Conservation (phyloP, 495 filamentous ascomycete species). For the Ascobolus immersus region DNA sequence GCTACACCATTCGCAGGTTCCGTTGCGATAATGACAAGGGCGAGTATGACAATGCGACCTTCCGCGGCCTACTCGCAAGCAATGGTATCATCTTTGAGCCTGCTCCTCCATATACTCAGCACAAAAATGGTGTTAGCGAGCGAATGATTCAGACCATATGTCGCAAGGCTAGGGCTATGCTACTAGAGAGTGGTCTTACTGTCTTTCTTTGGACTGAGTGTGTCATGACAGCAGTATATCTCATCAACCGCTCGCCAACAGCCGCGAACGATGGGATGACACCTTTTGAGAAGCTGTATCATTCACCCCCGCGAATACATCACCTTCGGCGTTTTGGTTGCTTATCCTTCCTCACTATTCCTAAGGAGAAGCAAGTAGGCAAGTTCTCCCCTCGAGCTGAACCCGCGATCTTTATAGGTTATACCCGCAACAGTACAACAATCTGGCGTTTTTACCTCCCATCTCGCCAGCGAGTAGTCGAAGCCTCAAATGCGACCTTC, state of each 20-base stretch:
- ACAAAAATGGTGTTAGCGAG: neutral
- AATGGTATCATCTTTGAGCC: neutral
- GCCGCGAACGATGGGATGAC: neutral
- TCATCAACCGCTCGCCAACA: neutral
- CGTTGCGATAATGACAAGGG: neutral
- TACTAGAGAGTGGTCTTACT: neutral
- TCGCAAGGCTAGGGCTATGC: neutral
- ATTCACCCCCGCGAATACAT: neutral
- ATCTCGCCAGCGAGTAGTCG: too few species aligned
- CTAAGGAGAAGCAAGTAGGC: too few species aligned
- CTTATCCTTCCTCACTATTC: too few species aligned
- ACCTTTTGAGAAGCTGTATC: neutral
- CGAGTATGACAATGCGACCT: neutral
- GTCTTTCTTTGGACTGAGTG: neutral
- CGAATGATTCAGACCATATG: neutral
- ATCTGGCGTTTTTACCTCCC: too few species aligned
- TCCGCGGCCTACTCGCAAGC: neutral
- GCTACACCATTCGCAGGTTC: slow-evolving; percentile 1
- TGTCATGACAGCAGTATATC: neutral
- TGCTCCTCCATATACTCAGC: neutral
- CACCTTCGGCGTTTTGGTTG: neutral
- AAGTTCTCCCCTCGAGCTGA: too few species aligned
- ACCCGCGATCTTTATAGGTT: too few species aligned
- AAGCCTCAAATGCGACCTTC: too few species aligned
- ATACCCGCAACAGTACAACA: too few species aligned